phyloP scores from a whole-genome alignment of 2,329 filamentous ascomycete genomes.

The Calonectria crousiana region DNA sequence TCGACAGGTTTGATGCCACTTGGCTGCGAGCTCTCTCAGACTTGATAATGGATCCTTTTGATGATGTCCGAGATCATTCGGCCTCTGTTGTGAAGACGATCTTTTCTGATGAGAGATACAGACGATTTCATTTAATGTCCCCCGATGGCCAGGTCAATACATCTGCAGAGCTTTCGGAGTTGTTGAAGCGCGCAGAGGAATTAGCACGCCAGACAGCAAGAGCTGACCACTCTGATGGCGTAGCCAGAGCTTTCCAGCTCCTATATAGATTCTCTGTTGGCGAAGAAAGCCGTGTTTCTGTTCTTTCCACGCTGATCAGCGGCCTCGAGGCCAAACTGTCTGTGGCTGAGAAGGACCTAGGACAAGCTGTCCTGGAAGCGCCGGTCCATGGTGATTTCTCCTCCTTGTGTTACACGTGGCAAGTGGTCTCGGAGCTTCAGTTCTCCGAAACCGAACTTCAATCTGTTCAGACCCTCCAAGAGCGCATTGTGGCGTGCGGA shows the following conservation, averaged over 20 bases:
- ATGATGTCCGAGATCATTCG: conserved; percentile 81
- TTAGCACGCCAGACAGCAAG: conserved; percentile 79
- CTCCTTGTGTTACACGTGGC: conserved; percentile 70
- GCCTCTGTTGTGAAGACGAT: conserved; percentile 62
- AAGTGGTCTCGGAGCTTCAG: conserved; percentile 58
- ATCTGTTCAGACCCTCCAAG: conserved; percentile 58
- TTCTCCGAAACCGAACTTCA: conserved; percentile 53
- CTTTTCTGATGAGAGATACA: conserved; percentile 56
- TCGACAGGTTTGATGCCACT: conserved; percentile 57
- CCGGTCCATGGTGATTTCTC: conserved; percentile 80
- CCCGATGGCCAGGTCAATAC: conserved; percentile 28
- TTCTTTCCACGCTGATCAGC: conserved; percentile 70
- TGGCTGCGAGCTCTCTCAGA: conserved; percentile 79
- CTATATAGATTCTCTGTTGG: conserved; percentile 69
- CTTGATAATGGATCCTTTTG: conserved; percentile 89
- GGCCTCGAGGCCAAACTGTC: conserved; percentile 74
- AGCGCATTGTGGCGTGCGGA: conserved; percentile 71
- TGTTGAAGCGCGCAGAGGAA: conserved; percentile 65
- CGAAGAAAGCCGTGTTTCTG: conserved; percentile 55
- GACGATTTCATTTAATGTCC: conserved; percentile 38
- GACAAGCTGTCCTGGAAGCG: conserved; percentile 72
- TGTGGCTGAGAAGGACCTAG: conserved; percentile 74
- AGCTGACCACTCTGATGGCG: conserved; percentile 92
- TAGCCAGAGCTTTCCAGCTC: conserved; percentile 81
- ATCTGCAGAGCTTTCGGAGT: conserved; percentile 55